Base-by-base conservation (phyloP, 2,329 filamentous ascomycete genomes). In the Stemphylium lycopersici region DNA sequence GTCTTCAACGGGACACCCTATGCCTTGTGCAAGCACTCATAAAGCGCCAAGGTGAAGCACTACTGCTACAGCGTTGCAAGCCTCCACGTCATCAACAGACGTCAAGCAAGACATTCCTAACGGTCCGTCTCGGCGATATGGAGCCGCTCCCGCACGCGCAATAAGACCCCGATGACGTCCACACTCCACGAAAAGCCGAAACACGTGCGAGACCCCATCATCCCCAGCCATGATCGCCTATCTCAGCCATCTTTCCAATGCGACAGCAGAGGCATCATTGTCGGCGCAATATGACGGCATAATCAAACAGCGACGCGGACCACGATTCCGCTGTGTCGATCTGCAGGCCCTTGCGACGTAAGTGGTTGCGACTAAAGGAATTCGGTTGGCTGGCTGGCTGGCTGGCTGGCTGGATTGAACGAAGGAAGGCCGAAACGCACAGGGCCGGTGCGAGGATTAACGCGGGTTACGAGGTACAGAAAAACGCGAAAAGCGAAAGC, bases 91-190 rank as follows among this genome's bases (percentile, higher is more conserved):
- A 39, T 26, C 24, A 39, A 29, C 39, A 26, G 18, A 32, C 41
- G 33, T 32, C 29, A 38, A 49, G 33, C 36, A 39, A 20, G 15
- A 11, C 11, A 4, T 34, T 6, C 31, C 29, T 40, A 54, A 54
- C 51, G 51, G 51, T 33, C 51, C 51, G 46, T 50, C 34, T 54
- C 45, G 51, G 51, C 34, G 29, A 39, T 11, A 47, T 48, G 12
- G 29, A 52, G 36, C 42, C 49, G 49, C 49, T 38, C 45, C 51
- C 45, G 34, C 24, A 42, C 24, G 29, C 24, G 36, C 48, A 52
- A 32, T 34, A 34, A 15, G 18, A 37, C 18, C 11, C n/a, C 38
- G 18, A 49, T 53, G 50, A 53, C 50, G 45, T 53, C 20, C 16
- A 29, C 20, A 15, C 31, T 33, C 49, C 15, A 32, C 16, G 38